Base-by-base conservation (phyloP, 331 rosid genomes). In the Phaseolus coccineus region DNA sequence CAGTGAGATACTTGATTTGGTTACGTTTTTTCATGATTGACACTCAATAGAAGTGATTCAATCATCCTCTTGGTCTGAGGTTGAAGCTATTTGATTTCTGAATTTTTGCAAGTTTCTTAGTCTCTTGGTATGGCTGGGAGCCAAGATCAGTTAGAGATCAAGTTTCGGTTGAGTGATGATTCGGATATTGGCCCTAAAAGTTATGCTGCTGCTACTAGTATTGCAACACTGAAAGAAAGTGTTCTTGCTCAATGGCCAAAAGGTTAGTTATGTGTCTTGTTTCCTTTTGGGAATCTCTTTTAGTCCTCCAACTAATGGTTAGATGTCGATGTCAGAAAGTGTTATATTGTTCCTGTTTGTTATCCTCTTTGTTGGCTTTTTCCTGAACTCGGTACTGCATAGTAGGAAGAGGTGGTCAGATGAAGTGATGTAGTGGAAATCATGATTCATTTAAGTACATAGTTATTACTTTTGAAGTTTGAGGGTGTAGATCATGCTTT, bases 181-280 rank as follows among this genome's bases (percentile, higher is more conserved):
- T 85, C 97, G 19, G 96, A 93, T 95, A 95, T 95, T 71, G 97
- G 99, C 77, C 99, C 99, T 27, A 87, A 74, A 79, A 88, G 87
- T 78, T 95, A 88, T 87, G 92, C 97, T 71, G 85, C 92, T 80
- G 96, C 99, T 37, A 89, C 97, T 70, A 95, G 83, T 84, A 86
- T 95, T 77, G 87, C 89, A 67, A 91, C 86, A 44, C 89, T 95
- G 86, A 95, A 95, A 82, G 97, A 95, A 89, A 91, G 89, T 79
- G 82, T 95, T 85, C 90, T 95, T 85, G 90, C 97, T 44, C 97
- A 91, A 73, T 95, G 99, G 99, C 99, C 99, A 78, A 91, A 90
- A 91, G 98, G 99, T 95, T 66, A 63, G 84, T 76, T 68, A 25
- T 51, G 47, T 63, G 4, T 61, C 22, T 47, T 69, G 42, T 76